Evolutionary conservation across 1,284 basidiomycete genomes (phyloP).

Genomic region (Ustilago loliicola): DNA sequence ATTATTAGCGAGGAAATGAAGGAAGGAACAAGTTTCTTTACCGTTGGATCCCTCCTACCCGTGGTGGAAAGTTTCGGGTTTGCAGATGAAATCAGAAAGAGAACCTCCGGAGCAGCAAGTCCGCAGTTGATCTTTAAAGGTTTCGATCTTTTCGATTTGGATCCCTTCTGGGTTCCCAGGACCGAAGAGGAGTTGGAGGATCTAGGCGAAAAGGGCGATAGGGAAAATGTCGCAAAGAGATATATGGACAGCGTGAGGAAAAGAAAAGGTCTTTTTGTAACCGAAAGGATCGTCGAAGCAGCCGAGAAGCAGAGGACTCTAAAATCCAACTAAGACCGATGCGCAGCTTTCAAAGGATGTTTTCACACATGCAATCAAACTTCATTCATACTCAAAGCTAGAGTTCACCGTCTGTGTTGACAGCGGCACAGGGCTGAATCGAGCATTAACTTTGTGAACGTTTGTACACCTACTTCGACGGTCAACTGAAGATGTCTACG

Average conservation of each 20-base stretch:
- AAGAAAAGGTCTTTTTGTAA: constrained; percentile 66
- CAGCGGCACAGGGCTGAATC: too few species aligned
- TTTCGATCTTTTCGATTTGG: constrained; percentile 72
- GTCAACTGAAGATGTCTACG: background rate
- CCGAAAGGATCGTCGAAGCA: constrained; percentile 62
- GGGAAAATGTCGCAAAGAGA: constrained; percentile 90
- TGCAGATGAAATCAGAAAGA: constrained; percentile 95
- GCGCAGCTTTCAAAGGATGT: too few species aligned
- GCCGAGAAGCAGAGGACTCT: constrained; percentile 70
- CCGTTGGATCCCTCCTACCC: constrained; percentile 88
- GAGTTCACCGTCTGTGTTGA: background rate
- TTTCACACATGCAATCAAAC: background rate
- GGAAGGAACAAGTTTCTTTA: constrained; percentile 96
- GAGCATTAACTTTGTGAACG: too few species aligned
- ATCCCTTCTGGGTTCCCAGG: constrained; percentile 99
- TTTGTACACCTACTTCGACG: too few species aligned
- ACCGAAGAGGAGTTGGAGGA: constrained; percentile 98
- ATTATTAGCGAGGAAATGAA: constrained; percentile 99
- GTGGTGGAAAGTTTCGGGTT: constrained; percentile 98
- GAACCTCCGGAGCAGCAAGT: constrained; percentile 94
- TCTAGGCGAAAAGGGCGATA: constrained; percentile 93
- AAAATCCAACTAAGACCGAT: constrained; percentile 65
- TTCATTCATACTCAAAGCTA: background rate
- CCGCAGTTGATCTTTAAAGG: constrained; percentile 97
- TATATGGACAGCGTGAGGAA: constrained; percentile 91